phyloP scores from a whole-genome alignment of 805 yeast species.

The Candida koratica region DNA sequence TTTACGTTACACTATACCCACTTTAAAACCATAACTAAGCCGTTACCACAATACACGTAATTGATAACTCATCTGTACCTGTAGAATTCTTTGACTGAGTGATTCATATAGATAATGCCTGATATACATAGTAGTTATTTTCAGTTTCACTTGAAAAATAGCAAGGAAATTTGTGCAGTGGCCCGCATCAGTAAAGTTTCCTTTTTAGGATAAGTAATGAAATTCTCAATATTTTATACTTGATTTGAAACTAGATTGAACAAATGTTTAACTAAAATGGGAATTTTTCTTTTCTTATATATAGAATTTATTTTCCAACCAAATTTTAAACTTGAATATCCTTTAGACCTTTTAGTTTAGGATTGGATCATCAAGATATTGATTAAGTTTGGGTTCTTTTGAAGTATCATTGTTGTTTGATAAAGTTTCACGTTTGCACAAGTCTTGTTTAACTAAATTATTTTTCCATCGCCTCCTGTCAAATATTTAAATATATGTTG shows the following conservation, averaged over 20 bases:
- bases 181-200: conserved; percentile 10
- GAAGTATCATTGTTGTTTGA: too few species aligned
- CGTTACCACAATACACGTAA: too few species aligned
- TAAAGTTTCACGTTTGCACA: too few species aligned
- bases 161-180: conserved; percentile 5
- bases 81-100: too few species aligned
- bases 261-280: conserved; percentile 3
- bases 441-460: too few species aligned
- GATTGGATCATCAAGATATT: not conserved
- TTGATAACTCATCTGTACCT: too few species aligned
- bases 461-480: not conserved
- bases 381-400: conserved; percentile 3
- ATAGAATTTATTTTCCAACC: conserved; percentile 8
- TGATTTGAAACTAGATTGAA: conserved; percentile 1
- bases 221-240: conserved; percentile 4
- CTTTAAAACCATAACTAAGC: too few species aligned
- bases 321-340: conserved; percentile 4
- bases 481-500: conserved; percentile 7
- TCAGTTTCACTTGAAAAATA: conserved; percentile 2
- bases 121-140: too few species aligned
- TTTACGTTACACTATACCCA: too few species aligned
- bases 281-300: conserved; percentile 6
- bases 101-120: too few species aligned
- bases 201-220: conserved; percentile 11
- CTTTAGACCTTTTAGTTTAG: conserved; percentile 2